phyloP scores from a whole-genome alignment of 2,329 filamentous ascomycete genomes.

The Pseudogymnoascus sp. region DNA sequence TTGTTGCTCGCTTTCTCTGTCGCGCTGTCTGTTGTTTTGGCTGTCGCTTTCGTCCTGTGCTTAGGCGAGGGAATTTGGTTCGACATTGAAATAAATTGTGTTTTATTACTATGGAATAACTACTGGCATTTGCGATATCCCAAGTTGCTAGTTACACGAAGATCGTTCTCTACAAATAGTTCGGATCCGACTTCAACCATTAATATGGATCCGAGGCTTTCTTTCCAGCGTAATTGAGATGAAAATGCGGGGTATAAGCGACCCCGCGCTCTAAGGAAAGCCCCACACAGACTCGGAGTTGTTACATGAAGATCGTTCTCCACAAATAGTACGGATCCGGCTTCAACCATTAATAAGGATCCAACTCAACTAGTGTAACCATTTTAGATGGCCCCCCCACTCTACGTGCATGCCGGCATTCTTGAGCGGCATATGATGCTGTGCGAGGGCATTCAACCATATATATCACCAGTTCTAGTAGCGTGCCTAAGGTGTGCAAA shows the following conservation, averaged over 20 bases:
- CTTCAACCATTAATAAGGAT: background rate
- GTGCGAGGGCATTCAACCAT: background rate
- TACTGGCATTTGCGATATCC: too few species aligned
- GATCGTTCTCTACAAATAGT: background rate
- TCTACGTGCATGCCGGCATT: background rate
- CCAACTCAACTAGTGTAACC: background rate
- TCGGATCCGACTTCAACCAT: background rate
- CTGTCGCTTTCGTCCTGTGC: too few species aligned
- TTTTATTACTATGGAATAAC: too few species aligned
- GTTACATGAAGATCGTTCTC: background rate
- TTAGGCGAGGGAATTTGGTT: too few species aligned
- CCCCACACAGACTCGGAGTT: background rate
- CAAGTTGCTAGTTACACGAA: too few species aligned
- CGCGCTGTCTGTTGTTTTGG: too few species aligned
- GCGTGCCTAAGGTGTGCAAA: background rate
- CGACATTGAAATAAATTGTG: too few species aligned
- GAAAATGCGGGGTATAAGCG: background rate
- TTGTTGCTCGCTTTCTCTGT: too few species aligned
- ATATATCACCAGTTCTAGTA: background rate
- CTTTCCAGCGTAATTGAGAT: too few species aligned
- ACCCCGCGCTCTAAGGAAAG: background rate
- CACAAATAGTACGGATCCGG: background rate
- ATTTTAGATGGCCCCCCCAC: background rate
- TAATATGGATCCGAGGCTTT: background rate
- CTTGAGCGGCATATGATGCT: background rate